These are phyloP conservation scores for Mucuna pruriens DNA, from an alignment of 306 rosid genomes.

Conservation along the genomic window DNA sequence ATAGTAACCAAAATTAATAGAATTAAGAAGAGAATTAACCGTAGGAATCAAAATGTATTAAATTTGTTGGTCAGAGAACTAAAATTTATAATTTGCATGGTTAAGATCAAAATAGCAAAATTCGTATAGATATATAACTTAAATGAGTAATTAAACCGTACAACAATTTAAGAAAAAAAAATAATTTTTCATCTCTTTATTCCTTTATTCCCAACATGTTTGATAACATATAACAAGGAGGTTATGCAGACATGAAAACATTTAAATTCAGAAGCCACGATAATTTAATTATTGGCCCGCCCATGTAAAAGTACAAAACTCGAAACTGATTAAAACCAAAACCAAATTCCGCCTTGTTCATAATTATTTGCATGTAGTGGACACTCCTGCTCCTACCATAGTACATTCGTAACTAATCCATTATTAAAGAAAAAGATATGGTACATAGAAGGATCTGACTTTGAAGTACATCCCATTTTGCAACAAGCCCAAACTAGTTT, in stretches of 20 bases:
- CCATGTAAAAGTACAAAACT: background rate
- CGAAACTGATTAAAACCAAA: background rate
- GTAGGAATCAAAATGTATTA: too few species aligned
- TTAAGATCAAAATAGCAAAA: too few species aligned
- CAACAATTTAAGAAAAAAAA: background rate
- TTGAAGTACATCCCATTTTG: background rate
- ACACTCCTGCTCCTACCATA: background rate
- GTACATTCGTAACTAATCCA: background rate
- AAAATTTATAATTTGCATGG: too few species aligned
- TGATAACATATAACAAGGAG: background rate
- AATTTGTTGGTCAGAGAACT: too few species aligned
- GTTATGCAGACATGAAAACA: background rate
- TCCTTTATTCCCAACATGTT: background rate
- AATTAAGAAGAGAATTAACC: too few species aligned
- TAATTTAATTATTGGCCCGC: too few species aligned
- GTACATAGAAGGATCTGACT: constrained; percentile 16
- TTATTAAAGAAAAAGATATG: background rate
- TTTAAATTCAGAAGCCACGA: background rate
- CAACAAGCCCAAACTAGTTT: constrained; percentile 3
- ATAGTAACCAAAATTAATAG: too few species aligned
- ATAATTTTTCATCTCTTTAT: background rate
- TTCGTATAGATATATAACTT: too few species aligned
- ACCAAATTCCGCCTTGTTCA: background rate
- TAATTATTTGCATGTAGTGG: background rate
- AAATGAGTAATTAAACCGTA: too few species aligned